phyloP scores from a whole-genome alignment of 2,329 filamentous ascomycete species.

The Graphium sp. region DNA sequence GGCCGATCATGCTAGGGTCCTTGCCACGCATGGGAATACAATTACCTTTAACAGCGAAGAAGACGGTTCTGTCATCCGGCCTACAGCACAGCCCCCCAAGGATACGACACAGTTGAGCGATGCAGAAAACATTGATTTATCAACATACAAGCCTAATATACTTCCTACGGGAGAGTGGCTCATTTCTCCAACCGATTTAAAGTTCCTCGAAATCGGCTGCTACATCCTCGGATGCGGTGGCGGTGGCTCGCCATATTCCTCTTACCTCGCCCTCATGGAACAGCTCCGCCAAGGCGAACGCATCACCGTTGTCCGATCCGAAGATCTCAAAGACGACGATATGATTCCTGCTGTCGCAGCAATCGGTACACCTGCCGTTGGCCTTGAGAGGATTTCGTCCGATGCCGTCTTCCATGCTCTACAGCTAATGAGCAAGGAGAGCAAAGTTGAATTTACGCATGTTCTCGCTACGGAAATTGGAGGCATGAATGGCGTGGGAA shows the following conservation, averaged over 20 bases:
- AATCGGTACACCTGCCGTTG: conserved; percentile 41
- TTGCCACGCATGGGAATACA: no score
- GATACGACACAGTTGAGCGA: conserved; percentile 6
- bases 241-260: conserved; percentile 35
- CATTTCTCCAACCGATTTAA: conserved; percentile 37
- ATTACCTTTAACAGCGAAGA: no score
- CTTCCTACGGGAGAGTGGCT: conserved; percentile 37
- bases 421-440: conserved; percentile 30
- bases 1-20: conserved; percentile 7
- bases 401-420: conserved; percentile 37
- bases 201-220: conserved; percentile 39
- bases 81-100: background rate
- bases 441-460: conserved; percentile 26
- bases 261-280: conserved; percentile 30
- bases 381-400: conserved; percentile 40
- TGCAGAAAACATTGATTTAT: conserved; percentile 14
- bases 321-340: conserved; percentile 30
- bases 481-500: conserved; percentile 46
- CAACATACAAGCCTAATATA: conserved; percentile 29
- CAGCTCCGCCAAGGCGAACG: conserved; percentile 30
- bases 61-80: no score
- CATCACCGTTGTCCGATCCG: conserved; percentile 31
- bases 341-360: conserved; percentile 38
- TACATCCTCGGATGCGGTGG: conserved; percentile 46
- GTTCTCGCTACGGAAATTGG: conserved; percentile 50